A percentile compares a stretch with the other conserved stretches of the same genome.
These are phyloP conservation scores for Gremmenia infestans DNA, from an alignment of 2,329 filamentous ascomycete genomes.

Conservation along the genomic window DNA sequence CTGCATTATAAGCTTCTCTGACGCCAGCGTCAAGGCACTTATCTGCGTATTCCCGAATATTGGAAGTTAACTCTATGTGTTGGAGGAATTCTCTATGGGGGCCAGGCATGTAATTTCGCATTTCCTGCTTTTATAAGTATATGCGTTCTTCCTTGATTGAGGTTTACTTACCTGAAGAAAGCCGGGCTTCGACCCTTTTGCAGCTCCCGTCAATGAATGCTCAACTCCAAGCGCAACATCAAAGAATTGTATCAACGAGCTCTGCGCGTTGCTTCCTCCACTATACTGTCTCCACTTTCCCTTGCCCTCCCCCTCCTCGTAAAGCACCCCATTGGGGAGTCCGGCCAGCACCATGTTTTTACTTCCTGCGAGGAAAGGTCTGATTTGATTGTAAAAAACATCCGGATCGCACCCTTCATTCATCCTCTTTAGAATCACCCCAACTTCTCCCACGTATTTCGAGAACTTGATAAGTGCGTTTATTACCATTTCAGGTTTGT, in stretches of 20 bases:
- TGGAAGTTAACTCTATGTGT: conserved; percentile 63
- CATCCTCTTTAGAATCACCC: conserved; percentile 70
- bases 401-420: conserved; percentile 83
- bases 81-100: conserved; percentile 75
- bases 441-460: conserved; percentile 63
- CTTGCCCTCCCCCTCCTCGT: conserved; percentile 66
- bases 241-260: conserved; percentile 88
- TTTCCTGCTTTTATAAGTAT: conserved; percentile 43
- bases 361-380: conserved; percentile 84
- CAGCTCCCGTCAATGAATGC: conserved; percentile 47
- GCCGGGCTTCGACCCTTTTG: conserved; percentile 16
- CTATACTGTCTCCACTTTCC: conserved; percentile 70
- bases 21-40: conserved; percentile 43
- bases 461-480: conserved; percentile 61
- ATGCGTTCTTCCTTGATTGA: not conserved
- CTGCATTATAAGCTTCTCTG: conserved; percentile 63
- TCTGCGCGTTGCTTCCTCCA: conserved; percentile 93
- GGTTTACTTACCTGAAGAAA: conserved; percentile 19
- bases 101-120: conserved; percentile 87
- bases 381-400: conserved; percentile 83
- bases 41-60: conserved; percentile 64
- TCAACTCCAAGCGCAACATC: conserved; percentile 82
- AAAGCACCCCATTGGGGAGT: conserved; percentile 76
- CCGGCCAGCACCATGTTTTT: conserved; percentile 88
- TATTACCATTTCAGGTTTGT: conserved; percentile 57